Percentiles rank a stretch among this genome's conserved stretches.
Conservation (phyloP, 495 filamentous ascomycete genomes). For the Penicillium paradoxum region DNA sequence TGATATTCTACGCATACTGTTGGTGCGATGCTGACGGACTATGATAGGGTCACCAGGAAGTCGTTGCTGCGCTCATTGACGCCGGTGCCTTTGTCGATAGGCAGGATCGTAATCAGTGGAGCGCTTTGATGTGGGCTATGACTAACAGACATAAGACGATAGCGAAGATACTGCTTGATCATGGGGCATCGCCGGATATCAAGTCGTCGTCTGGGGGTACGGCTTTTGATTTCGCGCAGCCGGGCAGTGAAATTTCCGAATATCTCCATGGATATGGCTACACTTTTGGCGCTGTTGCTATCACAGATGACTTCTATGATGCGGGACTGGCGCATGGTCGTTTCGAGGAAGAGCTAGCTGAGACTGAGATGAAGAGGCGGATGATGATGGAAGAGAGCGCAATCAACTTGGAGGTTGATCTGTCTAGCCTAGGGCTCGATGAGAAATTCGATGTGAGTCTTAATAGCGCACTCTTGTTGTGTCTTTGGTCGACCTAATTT, state of each 20-base stretch:
- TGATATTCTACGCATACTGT: slow-evolving; percentile 3
- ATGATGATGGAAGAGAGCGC: slow-evolving; percentile 99
- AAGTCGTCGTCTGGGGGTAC: slow-evolving; percentile 91
- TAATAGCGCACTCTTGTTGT: not conserved
- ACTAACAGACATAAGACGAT: slow-evolving; percentile 96
- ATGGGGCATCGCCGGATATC: slow-evolving; percentile 90
- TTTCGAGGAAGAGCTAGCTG: slow-evolving; percentile 96
- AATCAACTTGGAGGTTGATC: slow-evolving; percentile 91
- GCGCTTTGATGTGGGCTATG: slow-evolving; percentile 99
- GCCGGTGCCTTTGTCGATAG: slow-evolving; percentile 88
- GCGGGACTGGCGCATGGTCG: slow-evolving; percentile 85
- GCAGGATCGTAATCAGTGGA: slow-evolving; percentile 96
- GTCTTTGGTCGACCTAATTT: slow-evolving; percentile 8
- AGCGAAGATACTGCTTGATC: slow-evolving; percentile 83
- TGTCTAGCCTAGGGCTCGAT: slow-evolving; percentile 93
- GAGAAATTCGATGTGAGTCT: slow-evolving; percentile 82
- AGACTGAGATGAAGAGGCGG: slow-evolving; percentile 88
- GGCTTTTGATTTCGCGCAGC: slow-evolving; percentile 92
- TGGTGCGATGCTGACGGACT: slow-evolving; percentile 8
- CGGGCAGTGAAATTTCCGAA: slow-evolving; percentile 92
- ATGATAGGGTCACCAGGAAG: slow-evolving; percentile 78
- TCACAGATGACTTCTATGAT: slow-evolving; percentile 95
- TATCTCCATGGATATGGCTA: slow-evolving; percentile 94
- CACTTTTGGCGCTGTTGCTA: slow-evolving; percentile 75
- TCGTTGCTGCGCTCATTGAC: slow-evolving; percentile 76